Percentiles rank a stretch among this genome's conserved stretches.
Evolutionary conservation across 2,329 filamentous ascomycete species (phyloP).

Genomic region (Scedosporium aurantiacum): DNA sequence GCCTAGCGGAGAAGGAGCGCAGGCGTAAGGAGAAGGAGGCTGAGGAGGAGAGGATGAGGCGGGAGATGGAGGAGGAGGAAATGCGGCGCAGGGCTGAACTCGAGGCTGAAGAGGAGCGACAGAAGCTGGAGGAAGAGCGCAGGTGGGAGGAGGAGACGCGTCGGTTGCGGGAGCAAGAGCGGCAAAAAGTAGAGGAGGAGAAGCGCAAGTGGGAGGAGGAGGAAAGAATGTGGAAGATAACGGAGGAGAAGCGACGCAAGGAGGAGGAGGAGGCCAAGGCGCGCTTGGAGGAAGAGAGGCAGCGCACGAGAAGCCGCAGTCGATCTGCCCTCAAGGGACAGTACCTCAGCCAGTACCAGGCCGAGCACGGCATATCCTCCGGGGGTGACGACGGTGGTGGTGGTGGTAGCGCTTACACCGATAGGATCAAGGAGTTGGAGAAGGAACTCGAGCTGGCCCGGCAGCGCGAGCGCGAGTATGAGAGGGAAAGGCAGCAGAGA

Average conservation of each 20-base stretch:
- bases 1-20: conserved; percentile 73
- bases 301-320: conserved; percentile 48
- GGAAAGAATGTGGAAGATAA: conserved; percentile 63
- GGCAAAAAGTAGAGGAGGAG: conserved; percentile 52
- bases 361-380: conserved; percentile 41
- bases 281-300: conserved; percentile 54
- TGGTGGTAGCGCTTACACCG: conserved; percentile 40
- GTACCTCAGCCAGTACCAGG: conserved; percentile 77
- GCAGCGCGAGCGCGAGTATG: conserved; percentile 51
- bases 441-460: conserved; percentile 52
- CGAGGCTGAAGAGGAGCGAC: conserved; percentile 50
- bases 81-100: conserved; percentile 32
- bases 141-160: conserved; percentile 56
- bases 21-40: conserved; percentile 42
- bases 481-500: conserved; percentile 38
- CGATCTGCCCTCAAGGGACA: conserved; percentile 68
- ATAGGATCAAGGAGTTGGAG: conserved; percentile 71
- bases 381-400: conserved; percentile 21
- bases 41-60: conserved; percentile 48
- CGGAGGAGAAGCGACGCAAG: conserved; percentile 58
- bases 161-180: conserved; percentile 48
- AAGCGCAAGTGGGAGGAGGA: conserved; percentile 69
- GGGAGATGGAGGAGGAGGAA: conserved; percentile 42
- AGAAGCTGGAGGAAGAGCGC: conserved; percentile 51
- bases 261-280: conserved; percentile 67